Base-by-base conservation (phyloP, 495 filamentous ascomycete genomes). In the Pyrenopolyporus hunteri region DNA sequence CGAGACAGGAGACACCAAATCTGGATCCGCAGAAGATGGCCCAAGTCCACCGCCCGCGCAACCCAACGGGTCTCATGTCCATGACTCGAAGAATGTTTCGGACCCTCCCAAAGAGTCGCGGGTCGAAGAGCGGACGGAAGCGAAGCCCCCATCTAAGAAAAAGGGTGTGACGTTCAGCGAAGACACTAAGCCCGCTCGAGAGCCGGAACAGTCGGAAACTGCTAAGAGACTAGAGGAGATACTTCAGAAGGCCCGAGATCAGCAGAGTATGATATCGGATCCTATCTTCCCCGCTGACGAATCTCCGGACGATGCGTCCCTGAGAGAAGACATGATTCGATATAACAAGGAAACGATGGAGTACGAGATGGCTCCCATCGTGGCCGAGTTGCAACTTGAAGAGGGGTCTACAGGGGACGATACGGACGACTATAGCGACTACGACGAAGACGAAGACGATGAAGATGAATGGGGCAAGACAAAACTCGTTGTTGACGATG, bases 321-420 rank as follows among this genome's bases (percentile, higher is more conserved):
- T 96, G 2, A 89, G 95, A 8, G 84, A 87, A 49, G 85, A 97
- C 63, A 98, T 98, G 94, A 74, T 97, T n/a, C 79, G 89, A 57
- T 98, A 97, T 66, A 87, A 87, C 40, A 83, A 94, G 71, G 73
- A 85, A 37, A 68, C 67, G 1, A 71, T 71, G 69, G 49, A 62
- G 46, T 78, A 74, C 17, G 92, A 97, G 63, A 86, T 98, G 49
- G 90, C 90, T 1, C 83, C 90, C 19, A 89, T 98, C 1, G 93
- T 98, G 5, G 93, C 93, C n/a, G 92, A 97, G 75, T 79, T 98
- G 26, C 83, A 94, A 52, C 69, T 98, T 9, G 91, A 96, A 40
- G 89, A 92, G 26, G 84, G 82, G 20, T 83, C 76, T 39, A 75
- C 78, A n/a, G 78, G 72, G 28, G 76, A 80, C n/a, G 82, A 81